phyloP scores from a whole-genome alignment of 2,329 filamentous ascomycete species.

The Diaporthe helianthi region DNA sequence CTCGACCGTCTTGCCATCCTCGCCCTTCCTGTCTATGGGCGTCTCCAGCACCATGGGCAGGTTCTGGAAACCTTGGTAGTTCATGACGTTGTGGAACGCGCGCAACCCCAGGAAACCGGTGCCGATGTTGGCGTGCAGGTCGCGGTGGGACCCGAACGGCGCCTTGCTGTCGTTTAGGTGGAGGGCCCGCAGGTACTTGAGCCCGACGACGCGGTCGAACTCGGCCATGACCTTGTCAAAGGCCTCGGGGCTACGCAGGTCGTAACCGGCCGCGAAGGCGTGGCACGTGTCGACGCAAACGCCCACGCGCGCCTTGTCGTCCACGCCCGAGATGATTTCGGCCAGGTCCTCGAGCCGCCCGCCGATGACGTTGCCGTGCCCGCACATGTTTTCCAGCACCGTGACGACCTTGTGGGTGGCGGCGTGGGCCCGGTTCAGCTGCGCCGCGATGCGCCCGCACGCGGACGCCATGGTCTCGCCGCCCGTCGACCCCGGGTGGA shows the following conservation, averaged over 20 bases:
- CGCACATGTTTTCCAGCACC: constrained; percentile 95
- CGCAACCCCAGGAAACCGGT: constrained; percentile 90
- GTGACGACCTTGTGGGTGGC: constrained; percentile 80
- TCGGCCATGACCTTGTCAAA: constrained; percentile 76
- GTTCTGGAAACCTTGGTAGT: constrained; percentile 75
- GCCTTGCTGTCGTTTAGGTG: constrained; percentile 98
- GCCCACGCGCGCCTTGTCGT: constrained; percentile 84
- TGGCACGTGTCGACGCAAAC: constrained; percentile 98
- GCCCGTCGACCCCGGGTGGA: constrained; percentile 88
- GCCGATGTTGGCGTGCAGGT: constrained; percentile 95
- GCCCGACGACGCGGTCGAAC: constrained; percentile 80
- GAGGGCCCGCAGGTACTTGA: constrained; percentile 81
- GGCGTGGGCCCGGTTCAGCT: constrained; percentile 82
- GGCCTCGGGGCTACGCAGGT: constrained; percentile 76
- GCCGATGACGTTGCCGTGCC: constrained; percentile 85
- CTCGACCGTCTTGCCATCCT: constrained; percentile 72
- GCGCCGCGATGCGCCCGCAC: constrained; percentile 77
- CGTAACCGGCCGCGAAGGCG: constrained; percentile 92
- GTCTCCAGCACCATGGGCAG: constrained; percentile 95
- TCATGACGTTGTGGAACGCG: constrained; percentile 91
- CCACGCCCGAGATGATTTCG: constrained; percentile 80
- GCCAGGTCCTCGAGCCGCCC: constrained; percentile 84
- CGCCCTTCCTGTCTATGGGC: constrained; percentile 78
- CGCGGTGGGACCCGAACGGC: constrained; percentile 79
- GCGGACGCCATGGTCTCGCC: constrained; percentile 72